A percentile compares a stretch with the other conserved stretches of the same genome.
Conservation (phyloP, 352 stramenopile species). For the Globisporangium cylindrosporum region DNA sequence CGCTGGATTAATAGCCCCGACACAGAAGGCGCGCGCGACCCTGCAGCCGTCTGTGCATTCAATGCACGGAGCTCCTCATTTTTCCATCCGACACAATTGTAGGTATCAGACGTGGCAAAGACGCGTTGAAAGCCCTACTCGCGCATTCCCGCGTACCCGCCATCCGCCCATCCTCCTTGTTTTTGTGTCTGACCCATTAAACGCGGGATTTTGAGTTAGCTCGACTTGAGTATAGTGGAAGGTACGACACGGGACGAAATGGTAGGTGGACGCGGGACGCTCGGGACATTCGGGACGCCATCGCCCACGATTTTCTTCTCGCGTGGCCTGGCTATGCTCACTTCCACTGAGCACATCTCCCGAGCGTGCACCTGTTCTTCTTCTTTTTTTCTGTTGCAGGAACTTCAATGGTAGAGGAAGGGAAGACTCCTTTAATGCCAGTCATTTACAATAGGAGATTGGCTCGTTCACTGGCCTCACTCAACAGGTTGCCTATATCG, state of each 20-base stretch:
- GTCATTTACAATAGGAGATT: background rate
- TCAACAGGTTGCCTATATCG: too few species aligned
- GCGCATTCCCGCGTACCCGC: slow-evolving; percentile 5
- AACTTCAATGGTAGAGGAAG: slow-evolving; percentile 3
- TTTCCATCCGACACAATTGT: background rate
- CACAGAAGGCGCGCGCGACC: background rate
- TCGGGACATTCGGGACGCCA: background rate
- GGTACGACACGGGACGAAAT: background rate
- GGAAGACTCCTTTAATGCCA: background rate
- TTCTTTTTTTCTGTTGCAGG: slow-evolving; percentile 8
- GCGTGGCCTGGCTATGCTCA: background rate
- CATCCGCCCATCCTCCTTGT: background rate
- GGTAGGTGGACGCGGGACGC: background rate
- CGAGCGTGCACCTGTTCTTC: background rate
- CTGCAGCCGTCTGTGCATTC: slow-evolving; percentile 1
- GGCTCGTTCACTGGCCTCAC: too few species aligned
- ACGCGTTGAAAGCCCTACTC: background rate
- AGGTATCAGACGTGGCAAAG: slow-evolving; percentile 6
- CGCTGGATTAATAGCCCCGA: background rate
- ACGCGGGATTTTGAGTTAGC: background rate
- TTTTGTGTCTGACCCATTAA: background rate
- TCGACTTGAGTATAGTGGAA: background rate
- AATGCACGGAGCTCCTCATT: slow-evolving; percentile 2
- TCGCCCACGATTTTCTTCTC: background rate
- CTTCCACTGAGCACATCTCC: background rate